Evolutionary conservation across 768 basidiomycete species (phyloP).

Genomic region (Kwoniella dejecticola): DNA sequence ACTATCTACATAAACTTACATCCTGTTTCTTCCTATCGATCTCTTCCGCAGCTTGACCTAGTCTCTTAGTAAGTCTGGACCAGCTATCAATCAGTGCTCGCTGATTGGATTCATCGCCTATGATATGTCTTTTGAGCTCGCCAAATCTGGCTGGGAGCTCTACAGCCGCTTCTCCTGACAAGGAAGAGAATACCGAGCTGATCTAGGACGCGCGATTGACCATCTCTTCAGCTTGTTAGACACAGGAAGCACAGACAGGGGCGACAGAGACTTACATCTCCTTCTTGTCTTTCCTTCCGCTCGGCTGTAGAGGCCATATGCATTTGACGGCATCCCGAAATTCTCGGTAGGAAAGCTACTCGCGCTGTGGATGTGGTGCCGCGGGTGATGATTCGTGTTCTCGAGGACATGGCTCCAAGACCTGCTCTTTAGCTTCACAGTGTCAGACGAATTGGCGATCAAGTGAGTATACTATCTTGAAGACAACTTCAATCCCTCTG

Average conservation of each 20-base stretch:
- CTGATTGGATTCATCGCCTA: constrained; percentile 40
- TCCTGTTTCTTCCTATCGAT: constrained; percentile 60
- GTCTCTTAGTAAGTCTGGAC: constrained; percentile 28
- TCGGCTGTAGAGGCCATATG: background rate
- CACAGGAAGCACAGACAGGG: too few species aligned
- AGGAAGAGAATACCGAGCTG: constrained; percentile 60
- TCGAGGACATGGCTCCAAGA: too few species aligned
- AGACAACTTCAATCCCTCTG: too few species aligned
- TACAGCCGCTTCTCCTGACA: constrained; percentile 56
- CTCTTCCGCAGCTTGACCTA: constrained; percentile 57
- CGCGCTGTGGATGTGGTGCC: too few species aligned
- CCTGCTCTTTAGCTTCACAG: too few species aligned
- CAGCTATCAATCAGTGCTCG: constrained; percentile 31
- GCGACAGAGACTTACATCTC: constrained; percentile 39
- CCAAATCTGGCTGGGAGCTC: constrained; percentile 64
- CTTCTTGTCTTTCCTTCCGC: constrained; percentile 23
- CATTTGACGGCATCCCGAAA: background rate
- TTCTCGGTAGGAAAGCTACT: too few species aligned
- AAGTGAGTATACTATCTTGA: too few species aligned
- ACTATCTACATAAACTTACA: constrained; percentile 55
- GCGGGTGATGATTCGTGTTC: too few species aligned
- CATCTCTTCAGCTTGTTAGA: background rate
- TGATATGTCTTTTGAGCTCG: constrained; percentile 61
- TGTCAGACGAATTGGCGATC: too few species aligned
- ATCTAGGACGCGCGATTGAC: constrained; percentile 53